Base-by-base conservation (phyloP, 1,284 basidiomycete genomes). In the Leccinum fallax region DNA sequence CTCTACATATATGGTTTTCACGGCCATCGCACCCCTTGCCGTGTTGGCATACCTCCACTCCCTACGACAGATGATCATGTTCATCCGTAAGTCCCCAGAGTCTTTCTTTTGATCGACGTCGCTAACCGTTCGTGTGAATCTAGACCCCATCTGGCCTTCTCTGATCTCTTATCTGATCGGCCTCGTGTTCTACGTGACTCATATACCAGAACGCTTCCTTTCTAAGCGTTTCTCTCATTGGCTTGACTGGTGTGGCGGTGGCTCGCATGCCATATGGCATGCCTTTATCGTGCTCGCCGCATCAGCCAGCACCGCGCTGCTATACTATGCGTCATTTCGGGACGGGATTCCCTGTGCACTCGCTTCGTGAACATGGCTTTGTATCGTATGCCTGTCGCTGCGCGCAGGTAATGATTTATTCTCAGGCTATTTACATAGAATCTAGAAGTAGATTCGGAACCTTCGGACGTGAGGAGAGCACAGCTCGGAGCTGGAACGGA, bases 211-310 rank as follows among this genome's bases (percentile, higher is more conserved):
- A 72, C 81, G 90, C 59, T 79, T 83, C 60, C 75, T 89, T 51
- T 81, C 84, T 26, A 79, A 80, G 38, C 80, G 77, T 38, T 76
- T 81, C 59, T 82, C 80, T 10, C 76, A 74, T 48, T 78, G 81
- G 73, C 80, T 92, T 57, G 90, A 93, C 75, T 80, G 79, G 74
- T 81, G 89, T 59, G 92, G 92, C 5, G 83, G 83, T 46, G 88
- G 88, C 40, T 92, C 89, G 52, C 94, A 97, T 76, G 89, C 90
- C 63, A 89, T 95, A 62, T 97, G 94, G 94, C 94, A 96, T 72
- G 80, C 83, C 43, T 92, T 89, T 65, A 95, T 97, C 69, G 89
- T 95, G 34, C 78, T 89, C 21, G 91, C 89, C 28, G 24, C 24
- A 88, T 93, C 61, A 83, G 81, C 65, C 83, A 87, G 66, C 89